Conservation (phyloP, 495 filamentous ascomycete species). For the Xylaria telfairii region DNA sequence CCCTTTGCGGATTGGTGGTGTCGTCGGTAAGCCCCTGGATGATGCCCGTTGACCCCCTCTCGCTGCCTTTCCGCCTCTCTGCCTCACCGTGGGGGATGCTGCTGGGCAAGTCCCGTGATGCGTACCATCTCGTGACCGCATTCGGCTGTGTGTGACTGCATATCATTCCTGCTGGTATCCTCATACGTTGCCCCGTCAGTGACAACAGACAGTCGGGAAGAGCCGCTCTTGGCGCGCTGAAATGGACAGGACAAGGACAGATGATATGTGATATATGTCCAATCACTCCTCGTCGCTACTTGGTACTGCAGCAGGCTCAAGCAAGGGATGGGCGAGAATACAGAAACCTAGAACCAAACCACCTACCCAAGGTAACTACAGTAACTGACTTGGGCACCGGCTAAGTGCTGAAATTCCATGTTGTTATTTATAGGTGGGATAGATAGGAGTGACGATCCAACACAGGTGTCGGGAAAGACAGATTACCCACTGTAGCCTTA, state of each 20-base stretch:
- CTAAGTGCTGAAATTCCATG: background rate
- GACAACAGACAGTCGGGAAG: slow-evolving; percentile 10
- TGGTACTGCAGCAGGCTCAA: background rate
- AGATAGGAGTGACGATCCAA: background rate
- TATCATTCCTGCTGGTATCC: slow-evolving; percentile 22
- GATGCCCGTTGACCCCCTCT: slow-evolving; percentile 12
- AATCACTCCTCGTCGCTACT: background rate
- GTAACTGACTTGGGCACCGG: background rate
- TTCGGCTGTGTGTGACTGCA: slow-evolving; percentile 44
- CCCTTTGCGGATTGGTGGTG: slow-evolving; percentile 23
- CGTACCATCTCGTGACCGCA: slow-evolving; percentile 33
- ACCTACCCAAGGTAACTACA: too few relatives aligned
- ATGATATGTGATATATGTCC: slow-evolving; percentile 1
- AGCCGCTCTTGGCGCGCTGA: slow-evolving; percentile 18
- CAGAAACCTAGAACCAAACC: background rate
- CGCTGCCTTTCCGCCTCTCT: slow-evolving; percentile 24
- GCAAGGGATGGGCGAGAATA: background rate
- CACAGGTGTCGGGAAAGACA: background rate
- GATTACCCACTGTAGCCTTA: background rate
- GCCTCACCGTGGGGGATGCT: slow-evolving; percentile 29
- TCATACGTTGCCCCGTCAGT: slow-evolving; percentile 12
- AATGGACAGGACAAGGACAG: background rate
- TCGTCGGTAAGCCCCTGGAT: slow-evolving; percentile 18
- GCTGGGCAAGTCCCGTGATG: slow-evolving; percentile 40
- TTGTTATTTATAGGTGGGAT: slow-evolving; percentile 13